phyloP scores from a whole-genome alignment of 768 basidiomycete species.

The Leccinum disarticulatum region DNA sequence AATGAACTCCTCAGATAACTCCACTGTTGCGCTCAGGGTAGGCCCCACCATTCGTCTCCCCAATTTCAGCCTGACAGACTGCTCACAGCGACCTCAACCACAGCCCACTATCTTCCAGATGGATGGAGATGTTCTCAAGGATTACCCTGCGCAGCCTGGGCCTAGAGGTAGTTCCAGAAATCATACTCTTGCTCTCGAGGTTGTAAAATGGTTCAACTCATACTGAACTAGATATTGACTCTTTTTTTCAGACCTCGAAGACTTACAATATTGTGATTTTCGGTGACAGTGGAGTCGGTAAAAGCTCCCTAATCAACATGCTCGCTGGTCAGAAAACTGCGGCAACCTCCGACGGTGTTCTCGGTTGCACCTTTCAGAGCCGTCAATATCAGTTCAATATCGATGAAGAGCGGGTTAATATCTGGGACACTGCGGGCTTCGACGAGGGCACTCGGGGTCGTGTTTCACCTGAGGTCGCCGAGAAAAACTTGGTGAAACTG shows the following conservation, averaged over 20 bases:
- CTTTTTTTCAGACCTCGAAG: constrained; percentile 4
- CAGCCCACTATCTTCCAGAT: constrained; percentile 15
- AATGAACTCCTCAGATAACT: neutral
- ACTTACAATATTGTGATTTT: constrained; percentile 41
- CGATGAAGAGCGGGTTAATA: constrained; percentile 10
- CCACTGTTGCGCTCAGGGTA: constrained; percentile 5
- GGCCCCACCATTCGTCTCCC: neutral
- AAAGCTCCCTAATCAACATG: constrained; percentile 47
- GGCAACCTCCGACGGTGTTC: constrained; percentile 28
- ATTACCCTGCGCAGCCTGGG: neutral
- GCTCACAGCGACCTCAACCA: constrained; percentile 3
- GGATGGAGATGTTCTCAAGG: neutral
- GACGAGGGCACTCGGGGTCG: constrained; percentile 29
- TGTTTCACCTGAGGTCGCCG: constrained; percentile 25
- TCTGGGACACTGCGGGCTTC: constrained; percentile 38
- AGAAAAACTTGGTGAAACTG: constrained; percentile 28
- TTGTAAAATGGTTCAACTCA: constrained; percentile 3
- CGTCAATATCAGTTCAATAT: constrained; percentile 24
- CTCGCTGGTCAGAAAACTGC: constrained; percentile 32
- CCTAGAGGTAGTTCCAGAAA: constrained; percentile 1
- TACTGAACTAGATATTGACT: neutral
- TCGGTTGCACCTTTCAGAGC: constrained; percentile 39
- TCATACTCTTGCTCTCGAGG: constrained; percentile 1
- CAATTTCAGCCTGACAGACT: neutral
- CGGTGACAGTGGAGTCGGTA: constrained; percentile 43